Base-by-base conservation (phyloP, 169 alveolate species). In the Plasmodium cynomolgi region DNA sequence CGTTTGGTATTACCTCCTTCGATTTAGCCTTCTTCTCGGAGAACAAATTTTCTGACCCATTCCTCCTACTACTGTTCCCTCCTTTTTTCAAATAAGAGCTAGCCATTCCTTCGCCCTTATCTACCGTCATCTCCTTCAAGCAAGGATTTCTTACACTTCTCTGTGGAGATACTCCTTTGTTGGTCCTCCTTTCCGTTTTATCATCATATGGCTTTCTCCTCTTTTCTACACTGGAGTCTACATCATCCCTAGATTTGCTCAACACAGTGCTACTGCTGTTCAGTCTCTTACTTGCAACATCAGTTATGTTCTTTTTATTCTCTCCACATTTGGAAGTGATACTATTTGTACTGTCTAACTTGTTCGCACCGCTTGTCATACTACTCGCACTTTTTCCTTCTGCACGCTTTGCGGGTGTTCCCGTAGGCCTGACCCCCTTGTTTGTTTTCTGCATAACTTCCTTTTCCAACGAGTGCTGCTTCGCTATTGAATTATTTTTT, bases 81-180 rank as follows among this genome's bases (percentile, higher is more conserved):
- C 47, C 82, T 39, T 84, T 84, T 23, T 31, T 71, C 50, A 84
- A 84, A 26, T 68, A 58, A 17, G 47, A 62, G 73, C 37, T 88
- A 44, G 34, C 20, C 17, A 54, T 26, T 62, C 75, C 50, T 81
- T 29, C 58, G 8, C 1, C 23, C 31, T 54, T 62, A 29, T 3
- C 11, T 39, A 68, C 50, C 47, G 26, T 33, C 33, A 13, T 71
- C 17, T 39, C 71, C 4, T 23, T 68, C 77, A 68, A 8, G 37
- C 39, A 68, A 2, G 39, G n/a, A 9, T 23, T 68, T 1, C n/a
- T 20, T 2, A 20, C 37, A 68, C n/a, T 68, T 26, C 77, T 8
- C 39, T 2, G 37, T 23, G 41, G 77, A 68, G 31, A 1, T 9
- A 68, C 37, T 20, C 17, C 62, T 7, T 75, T 75, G 62, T 50